A percentile compares a stretch with the other conserved stretches of the same genome.
Conservation (phyloP, 1,284 basidiomycete genomes). For the Austroboletus niveus region DNA sequence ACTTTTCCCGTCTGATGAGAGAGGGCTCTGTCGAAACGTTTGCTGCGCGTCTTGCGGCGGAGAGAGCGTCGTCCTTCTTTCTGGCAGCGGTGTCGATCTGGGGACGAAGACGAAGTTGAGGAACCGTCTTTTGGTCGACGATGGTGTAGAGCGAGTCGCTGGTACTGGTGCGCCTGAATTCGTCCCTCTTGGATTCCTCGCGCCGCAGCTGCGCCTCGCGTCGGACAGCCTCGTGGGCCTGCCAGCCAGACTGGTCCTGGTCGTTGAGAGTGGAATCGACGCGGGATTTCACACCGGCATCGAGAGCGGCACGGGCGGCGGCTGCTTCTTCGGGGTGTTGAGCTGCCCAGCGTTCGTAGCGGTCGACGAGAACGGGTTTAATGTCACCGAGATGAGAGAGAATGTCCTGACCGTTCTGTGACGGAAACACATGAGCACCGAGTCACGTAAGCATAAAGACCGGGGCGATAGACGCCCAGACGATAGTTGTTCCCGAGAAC, state of each 20-base stretch:
- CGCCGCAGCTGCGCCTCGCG: slow-evolving; percentile 32
- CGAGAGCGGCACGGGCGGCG: slow-evolving; percentile 18
- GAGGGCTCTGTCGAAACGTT: slow-evolving; percentile 24
- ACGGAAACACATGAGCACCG: slow-evolving; percentile 22
- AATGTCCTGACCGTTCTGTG: slow-evolving; percentile 69
- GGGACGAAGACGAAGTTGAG: slow-evolving; percentile 16
- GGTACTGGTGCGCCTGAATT: slow-evolving; percentile 8
- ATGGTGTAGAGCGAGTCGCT: slow-evolving; percentile 21
- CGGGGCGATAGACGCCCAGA: neutral
- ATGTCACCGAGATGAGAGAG: slow-evolving; percentile 50
- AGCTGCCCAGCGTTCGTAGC: slow-evolving; percentile 48
- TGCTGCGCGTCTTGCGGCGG: slow-evolving; percentile 26
- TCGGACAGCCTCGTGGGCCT: slow-evolving; percentile 39
- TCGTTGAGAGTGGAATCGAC: slow-evolving; percentile 29
- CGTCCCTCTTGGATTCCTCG: slow-evolving; percentile 27
- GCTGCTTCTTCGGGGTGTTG: slow-evolving; percentile 35
- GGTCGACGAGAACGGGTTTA: slow-evolving; percentile 49
- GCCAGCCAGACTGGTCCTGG: slow-evolving; percentile 38
- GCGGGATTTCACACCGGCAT: slow-evolving; percentile 20
- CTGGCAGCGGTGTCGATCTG: slow-evolving; percentile 29
- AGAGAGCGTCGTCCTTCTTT: slow-evolving; percentile 27
- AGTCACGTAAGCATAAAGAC: slow-evolving; percentile 1
- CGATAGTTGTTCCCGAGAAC: neutral
- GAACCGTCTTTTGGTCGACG: slow-evolving; percentile 21
- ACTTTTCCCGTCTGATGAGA: slow-evolving; percentile 26